phyloP scores from a whole-genome alignment of 805 yeast species.

The Myxozyma neglecta region DNA sequence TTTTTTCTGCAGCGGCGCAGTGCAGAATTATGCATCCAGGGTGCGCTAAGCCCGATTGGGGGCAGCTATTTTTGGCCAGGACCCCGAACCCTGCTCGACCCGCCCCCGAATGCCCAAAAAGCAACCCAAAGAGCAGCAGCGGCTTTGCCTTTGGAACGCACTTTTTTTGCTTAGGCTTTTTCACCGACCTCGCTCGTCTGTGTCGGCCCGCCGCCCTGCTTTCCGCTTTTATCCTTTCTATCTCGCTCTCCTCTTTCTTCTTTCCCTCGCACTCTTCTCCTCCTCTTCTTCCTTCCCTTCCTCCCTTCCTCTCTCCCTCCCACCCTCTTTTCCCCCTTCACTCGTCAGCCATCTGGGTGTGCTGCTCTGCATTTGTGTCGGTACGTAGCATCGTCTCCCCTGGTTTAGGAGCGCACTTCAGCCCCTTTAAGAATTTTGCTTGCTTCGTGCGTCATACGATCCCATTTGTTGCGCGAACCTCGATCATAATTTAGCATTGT shows the following conservation, averaged over 20 bases:
- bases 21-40: not conserved
- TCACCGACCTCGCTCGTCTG: not conserved
- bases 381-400: not conserved
- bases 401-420: not conserved
- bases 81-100: slow-evolving; percentile 12
- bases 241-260: not conserved
- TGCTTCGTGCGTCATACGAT: not conserved
- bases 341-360: slow-evolving; percentile 1
- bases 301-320: not conserved
- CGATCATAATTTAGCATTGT: not conserved
- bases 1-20: not conserved
- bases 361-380: not conserved
- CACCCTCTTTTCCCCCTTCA: not conserved
- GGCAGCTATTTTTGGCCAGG: not conserved
- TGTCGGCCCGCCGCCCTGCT: slow-evolving; percentile 6
- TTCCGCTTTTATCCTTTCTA: not conserved
- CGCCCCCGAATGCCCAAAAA: not conserved
- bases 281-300: not conserved
- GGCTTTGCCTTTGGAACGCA: too few relatives aligned
- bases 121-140: too few relatives aligned
- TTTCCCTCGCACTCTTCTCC: not conserved
- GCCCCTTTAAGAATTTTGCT: not conserved
- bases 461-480: too few relatives aligned
- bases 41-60: not conserved
- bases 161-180: not conserved